Conservation (phyloP, 2,329 filamentous ascomycete genomes). For the Colletotrichum lentis region DNA sequence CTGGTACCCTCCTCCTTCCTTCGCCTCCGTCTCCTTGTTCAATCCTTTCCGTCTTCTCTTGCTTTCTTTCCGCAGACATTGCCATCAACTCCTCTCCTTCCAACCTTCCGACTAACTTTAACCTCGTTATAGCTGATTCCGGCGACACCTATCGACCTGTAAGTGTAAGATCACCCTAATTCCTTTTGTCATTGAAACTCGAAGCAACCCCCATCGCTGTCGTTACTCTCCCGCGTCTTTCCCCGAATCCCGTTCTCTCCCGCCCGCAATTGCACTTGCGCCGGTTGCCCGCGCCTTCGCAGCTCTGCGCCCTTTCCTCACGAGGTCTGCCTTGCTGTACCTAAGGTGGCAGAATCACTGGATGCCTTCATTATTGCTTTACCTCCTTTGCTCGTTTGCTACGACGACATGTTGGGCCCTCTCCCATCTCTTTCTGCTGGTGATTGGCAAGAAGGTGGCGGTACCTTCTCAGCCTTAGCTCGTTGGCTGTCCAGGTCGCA, state of each 20-base stretch:
- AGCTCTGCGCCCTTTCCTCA: not conserved
- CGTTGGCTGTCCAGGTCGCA: slow-evolving; percentile 1
- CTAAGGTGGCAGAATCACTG: not conserved
- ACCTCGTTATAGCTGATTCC: slow-evolving; percentile 59
- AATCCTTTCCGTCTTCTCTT: slow-evolving; percentile 15
- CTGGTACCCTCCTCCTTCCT: slow-evolving; percentile 39
- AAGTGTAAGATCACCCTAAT: slow-evolving; percentile 48
- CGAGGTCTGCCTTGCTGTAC: not conserved
- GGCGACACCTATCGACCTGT: slow-evolving; percentile 69
- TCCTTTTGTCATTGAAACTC: slow-evolving; percentile 2
- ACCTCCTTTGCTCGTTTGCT: not conserved
- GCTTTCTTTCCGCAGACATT: slow-evolving; percentile 26
- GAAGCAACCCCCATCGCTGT: slow-evolving; percentile 1
- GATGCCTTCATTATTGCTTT: not conserved
- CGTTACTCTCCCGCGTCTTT: not conserved
- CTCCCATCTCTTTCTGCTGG: not conserved
- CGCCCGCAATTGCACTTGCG: not conserved
- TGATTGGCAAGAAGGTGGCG: too few relatives aligned
- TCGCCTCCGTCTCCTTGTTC: slow-evolving; percentile 40
- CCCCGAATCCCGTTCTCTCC: too few relatives aligned
- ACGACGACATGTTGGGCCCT: not conserved
- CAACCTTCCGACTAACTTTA: slow-evolving; percentile 49
- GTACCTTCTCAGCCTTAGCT: not conserved
- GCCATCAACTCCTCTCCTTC: slow-evolving; percentile 44
- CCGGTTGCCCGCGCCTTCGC: slow-evolving; percentile 18